These are phyloP conservation scores for Thozetella sp. DNA, from an alignment of 495 filamentous ascomycete species.

Conservation along the genomic window DNA sequence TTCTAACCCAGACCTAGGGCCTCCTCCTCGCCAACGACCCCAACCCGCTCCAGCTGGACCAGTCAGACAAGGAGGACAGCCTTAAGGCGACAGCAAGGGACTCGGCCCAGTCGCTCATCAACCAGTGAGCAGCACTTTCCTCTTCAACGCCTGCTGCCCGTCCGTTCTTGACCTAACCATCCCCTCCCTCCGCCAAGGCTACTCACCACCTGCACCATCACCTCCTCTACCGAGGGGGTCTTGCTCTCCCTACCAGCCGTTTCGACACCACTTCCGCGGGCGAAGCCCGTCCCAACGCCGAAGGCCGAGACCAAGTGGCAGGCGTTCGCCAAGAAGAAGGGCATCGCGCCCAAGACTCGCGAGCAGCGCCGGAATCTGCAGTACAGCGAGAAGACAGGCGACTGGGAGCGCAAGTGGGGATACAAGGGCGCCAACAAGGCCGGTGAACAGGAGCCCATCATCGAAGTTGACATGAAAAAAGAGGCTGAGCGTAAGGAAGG, in stretches of 20 bases:
- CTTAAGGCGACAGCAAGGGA: constrained; percentile 77
- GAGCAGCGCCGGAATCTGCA: constrained; percentile 67
- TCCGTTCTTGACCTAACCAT: constrained; percentile 51
- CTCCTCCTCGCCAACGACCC: constrained; percentile 80
- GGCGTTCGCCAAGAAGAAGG: constrained; percentile 92
- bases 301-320: constrained; percentile 92
- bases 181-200: constrained; percentile 37
- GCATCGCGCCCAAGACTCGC: constrained; percentile 79
- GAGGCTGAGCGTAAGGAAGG: constrained; percentile 64
- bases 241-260: constrained; percentile 73
- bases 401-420: constrained; percentile 93
- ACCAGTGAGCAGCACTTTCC: constrained; percentile 32
- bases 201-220: constrained; percentile 80
- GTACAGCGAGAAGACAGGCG: constrained; percentile 81
- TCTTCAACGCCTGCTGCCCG: neutral
- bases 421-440: constrained; percentile 86
- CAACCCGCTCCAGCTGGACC: constrained; percentile 66
- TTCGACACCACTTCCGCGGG: constrained; percentile 73
- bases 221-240: constrained; percentile 65
- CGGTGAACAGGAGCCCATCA: constrained; percentile 67
- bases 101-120: constrained; percentile 85
- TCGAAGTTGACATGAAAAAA: constrained; percentile 85
- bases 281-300: constrained; percentile 81
- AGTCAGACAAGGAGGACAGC: constrained; percentile 46
- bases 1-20: constrained; percentile 37